Evolutionary conservation across 2,329 filamentous ascomycete species (phyloP), one percentile per base, ranked within the genome.

Genomic region (Tolypocladium guangdongense): DNA sequence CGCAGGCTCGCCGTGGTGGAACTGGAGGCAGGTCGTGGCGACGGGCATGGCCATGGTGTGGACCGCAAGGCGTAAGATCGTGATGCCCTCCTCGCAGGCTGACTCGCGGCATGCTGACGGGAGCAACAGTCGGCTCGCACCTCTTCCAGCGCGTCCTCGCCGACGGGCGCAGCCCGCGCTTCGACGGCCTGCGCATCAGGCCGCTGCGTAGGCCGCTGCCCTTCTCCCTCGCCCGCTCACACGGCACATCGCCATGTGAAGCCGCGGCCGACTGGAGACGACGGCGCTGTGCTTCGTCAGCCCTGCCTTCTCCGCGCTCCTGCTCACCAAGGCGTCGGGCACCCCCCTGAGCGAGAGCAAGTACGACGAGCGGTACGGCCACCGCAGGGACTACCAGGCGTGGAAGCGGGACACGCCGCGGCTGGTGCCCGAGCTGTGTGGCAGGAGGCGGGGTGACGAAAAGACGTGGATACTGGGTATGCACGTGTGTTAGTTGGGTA

Each of bases 381-480:
- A 83, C 56, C 72, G 80, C 41, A 78, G 81, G 67, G 83, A 86
- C 57, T 87, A 88, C 62, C 76, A 82, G 63, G 72, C 78, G 64
- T 87, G 84, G 84, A 86, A 85, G 74, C 71, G 74, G 67, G 78
- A 81, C 61, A 86, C 82, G 20, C 82, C 82, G 0, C 80, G 78
- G 69, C 78, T 87, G 63, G 69, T 87, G 56, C 82, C 83, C 0
- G 84, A 82, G 67, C 59, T 86, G 14, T n/a, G n/a, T n/a, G n/a
- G n/a, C n/a, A n/a, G n/a, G n/a, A n/a, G n/a, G n/a, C n/a, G n/a
- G n/a, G n/a, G n/a, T n/a, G n/a, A n/a, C n/a, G n/a, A n/a, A n/a
- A n/a, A n/a, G n/a, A n/a, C n/a, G n/a, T n/a, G n/a, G n/a, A n/a
- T n/a, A n/a, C n/a, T n/a, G 81, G 64, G 55, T 69, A 56, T 10